These are phyloP conservation scores for Microcera coccophila DNA, from an alignment of 2,329 filamentous ascomycete genomes.

Conservation along the genomic window DNA sequence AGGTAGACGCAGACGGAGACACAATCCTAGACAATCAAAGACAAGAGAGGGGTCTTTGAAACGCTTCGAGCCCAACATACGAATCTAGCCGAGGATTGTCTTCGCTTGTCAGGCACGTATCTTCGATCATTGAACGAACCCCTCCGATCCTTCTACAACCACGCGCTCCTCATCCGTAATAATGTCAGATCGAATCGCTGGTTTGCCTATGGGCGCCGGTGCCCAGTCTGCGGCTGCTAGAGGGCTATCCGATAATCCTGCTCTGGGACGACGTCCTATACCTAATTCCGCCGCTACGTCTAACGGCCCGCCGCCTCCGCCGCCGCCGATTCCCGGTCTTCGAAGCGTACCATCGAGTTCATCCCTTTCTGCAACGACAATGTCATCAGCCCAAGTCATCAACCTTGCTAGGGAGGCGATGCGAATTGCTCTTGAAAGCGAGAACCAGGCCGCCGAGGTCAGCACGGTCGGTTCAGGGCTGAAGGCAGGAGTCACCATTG, in stretches of 20 bases:
- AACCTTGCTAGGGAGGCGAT: conserved; percentile 63
- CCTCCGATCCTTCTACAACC: conserved; percentile 13
- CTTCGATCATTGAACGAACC: conserved; percentile 18
- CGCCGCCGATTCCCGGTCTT: conserved; percentile 45
- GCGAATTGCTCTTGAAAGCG: conserved; percentile 62
- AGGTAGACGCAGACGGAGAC: conserved; percentile 13
- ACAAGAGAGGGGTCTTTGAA: conserved; percentile 29
- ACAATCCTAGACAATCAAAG: conserved; percentile 15
- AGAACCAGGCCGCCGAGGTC: conserved; percentile 59
- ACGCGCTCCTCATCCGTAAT: conserved; percentile 26
- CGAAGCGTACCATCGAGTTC: conserved; percentile 46
- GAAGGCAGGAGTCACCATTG: conserved; percentile 71
- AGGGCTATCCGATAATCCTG: conserved; percentile 40
- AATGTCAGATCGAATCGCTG: conserved; percentile 33
- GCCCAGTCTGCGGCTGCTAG: conserved; percentile 28
- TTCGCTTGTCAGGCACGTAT: conserved; percentile 13
- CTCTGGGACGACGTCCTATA: conserved; percentile 37
- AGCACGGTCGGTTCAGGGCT: conserved; percentile 56
- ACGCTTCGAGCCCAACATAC: conserved; percentile 24
- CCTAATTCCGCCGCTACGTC: conserved; percentile 37
- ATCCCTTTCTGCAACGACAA: conserved; percentile 47
- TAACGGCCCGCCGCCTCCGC: conserved; percentile 40
- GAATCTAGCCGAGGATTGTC: conserved; percentile 12
- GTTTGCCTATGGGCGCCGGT: conserved; percentile 17
- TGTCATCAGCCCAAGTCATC: conserved; percentile 62